phyloP scores from a whole-genome alignment of 495 filamentous ascomycete genomes.

The Endocarpon pusillum region DNA sequence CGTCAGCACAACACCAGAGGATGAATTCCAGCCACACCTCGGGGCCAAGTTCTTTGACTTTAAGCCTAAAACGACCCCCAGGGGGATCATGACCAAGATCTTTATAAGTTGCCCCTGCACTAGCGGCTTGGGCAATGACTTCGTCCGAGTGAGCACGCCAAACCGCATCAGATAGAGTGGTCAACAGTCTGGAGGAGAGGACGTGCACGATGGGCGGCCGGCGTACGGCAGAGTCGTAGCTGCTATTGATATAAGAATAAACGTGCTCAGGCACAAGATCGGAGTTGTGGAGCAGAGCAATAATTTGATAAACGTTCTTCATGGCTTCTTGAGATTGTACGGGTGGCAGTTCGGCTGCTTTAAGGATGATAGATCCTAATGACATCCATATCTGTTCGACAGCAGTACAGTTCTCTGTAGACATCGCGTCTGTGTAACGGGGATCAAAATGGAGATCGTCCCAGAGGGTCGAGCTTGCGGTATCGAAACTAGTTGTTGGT shows the following conservation, averaged over 20 bases:
- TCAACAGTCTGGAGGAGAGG: slow-evolving; percentile 40
- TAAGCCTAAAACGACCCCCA: slow-evolving; percentile 30
- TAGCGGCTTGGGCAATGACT: slow-evolving; percentile 24
- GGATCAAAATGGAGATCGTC: no score
- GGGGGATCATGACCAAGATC: no score
- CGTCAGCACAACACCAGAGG: slow-evolving; percentile 50
- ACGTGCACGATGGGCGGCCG: slow-evolving; percentile 42
- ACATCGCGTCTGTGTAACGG: slow-evolving; percentile 11
- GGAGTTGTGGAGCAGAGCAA: slow-evolving; percentile 43
- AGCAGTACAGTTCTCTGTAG: slow-evolving; percentile 13
- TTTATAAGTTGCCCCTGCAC: slow-evolving; percentile 29
- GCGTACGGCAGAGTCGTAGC: slow-evolving; percentile 1
- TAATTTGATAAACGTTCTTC: slow-evolving; percentile 37
- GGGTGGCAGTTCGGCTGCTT: slow-evolving; percentile 26
- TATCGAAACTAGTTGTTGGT: no score
- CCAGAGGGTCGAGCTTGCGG: no score
- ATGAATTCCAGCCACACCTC: slow-evolving; percentile 51
- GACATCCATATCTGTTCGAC: slow-evolving; percentile 28
- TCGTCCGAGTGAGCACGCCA: slow-evolving; percentile 35
- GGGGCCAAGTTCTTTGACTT: slow-evolving; percentile 33
- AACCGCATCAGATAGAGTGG: slow-evolving; percentile 42
- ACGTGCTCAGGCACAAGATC: slow-evolving; percentile 39
- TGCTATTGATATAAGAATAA: slow-evolving; percentile 24
- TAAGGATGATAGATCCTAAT: slow-evolving; percentile 37
- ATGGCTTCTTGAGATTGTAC: slow-evolving; percentile 29